Evolutionary conservation across 2,329 filamentous ascomycete genomes (phyloP).

Genomic region (Ophiostoma sp.): DNA sequence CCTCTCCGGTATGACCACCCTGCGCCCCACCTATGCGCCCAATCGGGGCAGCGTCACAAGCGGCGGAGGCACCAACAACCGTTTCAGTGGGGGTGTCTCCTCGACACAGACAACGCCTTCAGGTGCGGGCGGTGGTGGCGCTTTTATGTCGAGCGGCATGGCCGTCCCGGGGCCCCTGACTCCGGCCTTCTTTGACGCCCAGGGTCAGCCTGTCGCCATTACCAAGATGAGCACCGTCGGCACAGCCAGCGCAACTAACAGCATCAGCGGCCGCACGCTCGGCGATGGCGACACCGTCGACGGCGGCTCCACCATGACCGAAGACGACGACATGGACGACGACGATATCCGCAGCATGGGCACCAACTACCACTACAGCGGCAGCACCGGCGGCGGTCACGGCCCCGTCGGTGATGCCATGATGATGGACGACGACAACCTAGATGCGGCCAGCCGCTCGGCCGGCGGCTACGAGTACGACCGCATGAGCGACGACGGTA

Average conservation of each 20-base stretch:
- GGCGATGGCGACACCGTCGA: slow-evolving; percentile 50
- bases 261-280: slow-evolving; percentile 36
- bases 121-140: slow-evolving; percentile 35
- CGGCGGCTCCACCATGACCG: slow-evolving; percentile 52
- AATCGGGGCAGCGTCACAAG: slow-evolving; percentile 32
- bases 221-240: slow-evolving; percentile 89
- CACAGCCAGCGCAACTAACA: slow-evolving; percentile 83
- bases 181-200: slow-evolving; percentile 78
- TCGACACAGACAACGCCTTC: slow-evolving; percentile 49
- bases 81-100: slow-evolving; percentile 31
- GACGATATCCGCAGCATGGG: slow-evolving; percentile 73
- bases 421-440: slow-evolving; percentile 55
- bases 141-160: slow-evolving; percentile 18
- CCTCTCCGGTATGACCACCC: slow-evolving; percentile 80
- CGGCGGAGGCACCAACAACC: slow-evolving; percentile 28
- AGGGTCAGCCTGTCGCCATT: slow-evolving; percentile 64
- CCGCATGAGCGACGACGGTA: slow-evolving; percentile 82
- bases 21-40: slow-evolving; percentile 49
- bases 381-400: slow-evolving; percentile 35
- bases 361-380: slow-evolving; percentile 55
- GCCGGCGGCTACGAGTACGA: slow-evolving; percentile 58
- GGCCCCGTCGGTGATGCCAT: slow-evolving; percentile 28
- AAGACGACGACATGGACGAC: slow-evolving; percentile 42
- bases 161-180: slow-evolving; percentile 43
- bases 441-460: slow-evolving; percentile 51